Evolutionary conservation across 495 filamentous ascomycete species (phyloP).

Genomic region (Evansstolkia leycettana): DNA sequence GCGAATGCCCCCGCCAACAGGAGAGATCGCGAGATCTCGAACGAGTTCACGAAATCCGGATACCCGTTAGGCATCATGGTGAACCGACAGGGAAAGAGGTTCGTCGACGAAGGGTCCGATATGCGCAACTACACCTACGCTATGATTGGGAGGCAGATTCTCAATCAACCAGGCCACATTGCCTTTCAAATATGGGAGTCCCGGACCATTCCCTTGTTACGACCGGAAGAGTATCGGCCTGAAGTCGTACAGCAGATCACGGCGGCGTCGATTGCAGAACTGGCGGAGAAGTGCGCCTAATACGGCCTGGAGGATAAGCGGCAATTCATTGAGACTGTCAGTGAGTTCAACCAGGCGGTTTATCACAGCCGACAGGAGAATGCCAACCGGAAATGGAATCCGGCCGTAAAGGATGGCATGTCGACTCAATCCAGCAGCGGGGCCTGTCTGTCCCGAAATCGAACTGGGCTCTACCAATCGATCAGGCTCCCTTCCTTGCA

Average conservation of each 20-base stretch:
- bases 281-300: slow-evolving; percentile 33
- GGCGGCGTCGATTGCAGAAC: slow-evolving; percentile 35
- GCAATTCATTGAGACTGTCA: slow-evolving; percentile 34
- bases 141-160: slow-evolving; percentile 42
- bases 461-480: slow-evolving; percentile 50
- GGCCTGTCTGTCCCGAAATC: slow-evolving; percentile 37
- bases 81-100: slow-evolving; percentile 41
- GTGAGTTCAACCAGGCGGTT: slow-evolving; percentile 42
- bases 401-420: slow-evolving; percentile 42
- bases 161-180: slow-evolving; percentile 39
- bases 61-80: slow-evolving; percentile 55
- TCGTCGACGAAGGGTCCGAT: slow-evolving; percentile 53
- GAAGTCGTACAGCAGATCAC: slow-evolving; percentile 39
- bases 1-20: slow-evolving; percentile 36
- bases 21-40: slow-evolving; percentile 42
- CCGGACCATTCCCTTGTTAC: slow-evolving; percentile 30
- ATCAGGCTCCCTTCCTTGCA: slow-evolving; percentile 42
- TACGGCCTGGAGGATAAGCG: slow-evolving; percentile 27
- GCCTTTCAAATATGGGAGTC: slow-evolving; percentile 55
- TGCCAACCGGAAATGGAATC: slow-evolving; percentile 34
- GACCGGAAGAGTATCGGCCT: slow-evolving; percentile 44
- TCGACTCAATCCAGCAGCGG: slow-evolving; percentile 33
- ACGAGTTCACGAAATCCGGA: slow-evolving; percentile 54
- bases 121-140: slow-evolving; percentile 54
- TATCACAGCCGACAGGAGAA: slow-evolving; percentile 22